Evolutionary conservation across 1,284 basidiomycete species (phyloP).

Genomic region (Cryptococcus maquisensis): DNA sequence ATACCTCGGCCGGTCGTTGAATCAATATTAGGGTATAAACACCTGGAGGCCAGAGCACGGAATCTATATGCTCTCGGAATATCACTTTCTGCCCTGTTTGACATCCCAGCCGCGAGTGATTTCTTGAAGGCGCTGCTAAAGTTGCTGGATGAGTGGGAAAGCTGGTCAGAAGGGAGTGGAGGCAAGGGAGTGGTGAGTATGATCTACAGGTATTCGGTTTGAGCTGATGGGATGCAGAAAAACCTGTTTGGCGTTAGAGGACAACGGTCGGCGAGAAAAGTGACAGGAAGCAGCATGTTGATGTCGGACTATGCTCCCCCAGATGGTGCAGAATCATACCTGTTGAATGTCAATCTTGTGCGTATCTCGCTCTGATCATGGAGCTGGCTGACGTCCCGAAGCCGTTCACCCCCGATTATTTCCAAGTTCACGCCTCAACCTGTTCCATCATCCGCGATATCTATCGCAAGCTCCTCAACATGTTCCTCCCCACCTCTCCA

Average conservation of each 20-base stretch:
- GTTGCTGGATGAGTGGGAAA: slow-evolving; percentile 51
- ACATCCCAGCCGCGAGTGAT: slow-evolving; percentile 46
- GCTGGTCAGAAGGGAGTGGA: slow-evolving; percentile 43
- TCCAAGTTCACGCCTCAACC: slow-evolving; percentile 50
- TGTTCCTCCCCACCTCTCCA: slow-evolving; percentile 7
- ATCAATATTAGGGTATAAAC: slow-evolving; percentile 32
- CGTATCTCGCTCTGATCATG: slow-evolving; percentile 8
- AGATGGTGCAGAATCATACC: slow-evolving; percentile 32
- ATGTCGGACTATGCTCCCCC: slow-evolving; percentile 13
- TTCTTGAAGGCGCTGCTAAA: slow-evolving; percentile 46
- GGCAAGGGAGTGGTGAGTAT: slow-evolving; percentile 41
- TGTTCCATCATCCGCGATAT: slow-evolving; percentile 52
- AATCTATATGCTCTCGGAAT: slow-evolving; percentile 50
- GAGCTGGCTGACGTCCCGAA: slow-evolving; percentile 14
- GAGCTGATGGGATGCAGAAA: slow-evolving; percentile 23
- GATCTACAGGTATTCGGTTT: neutral
- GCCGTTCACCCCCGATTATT: slow-evolving; percentile 53
- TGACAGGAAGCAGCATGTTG: slow-evolving; percentile 8
- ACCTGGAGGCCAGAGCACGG: slow-evolving; percentile 39
- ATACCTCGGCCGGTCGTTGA: slow-evolving; percentile 37
- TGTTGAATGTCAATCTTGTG: slow-evolving; percentile 50
- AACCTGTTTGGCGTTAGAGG: slow-evolving; percentile 30
- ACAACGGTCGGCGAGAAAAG: slow-evolving; percentile 17
- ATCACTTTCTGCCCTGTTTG: slow-evolving; percentile 49
- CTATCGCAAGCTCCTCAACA: slow-evolving; percentile 47